Conservation (phyloP, 306 rosid genomes). For the Cicer judaicum region DNA sequence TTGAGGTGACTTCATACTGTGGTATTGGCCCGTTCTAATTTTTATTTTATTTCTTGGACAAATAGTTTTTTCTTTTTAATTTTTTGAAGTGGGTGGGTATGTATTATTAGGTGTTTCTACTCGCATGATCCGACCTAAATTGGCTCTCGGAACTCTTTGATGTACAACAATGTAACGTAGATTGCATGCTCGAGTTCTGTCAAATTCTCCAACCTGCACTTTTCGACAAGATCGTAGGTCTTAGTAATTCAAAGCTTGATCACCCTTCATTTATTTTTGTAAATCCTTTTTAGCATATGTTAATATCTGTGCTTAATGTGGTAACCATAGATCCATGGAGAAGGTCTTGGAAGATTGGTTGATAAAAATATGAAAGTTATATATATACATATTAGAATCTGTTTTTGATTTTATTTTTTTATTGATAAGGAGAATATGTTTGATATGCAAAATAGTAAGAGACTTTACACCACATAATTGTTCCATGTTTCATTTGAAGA, state of each 20-base stretch:
- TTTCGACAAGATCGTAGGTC: background rate
- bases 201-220: slow-evolving; percentile 17
- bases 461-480: background rate
- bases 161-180: background rate
- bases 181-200: slow-evolving; percentile 26
- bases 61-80: background rate
- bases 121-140: background rate
- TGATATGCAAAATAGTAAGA: background rate
- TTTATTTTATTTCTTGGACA: background rate
- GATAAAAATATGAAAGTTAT: background rate
- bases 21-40: background rate
- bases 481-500: background rate
- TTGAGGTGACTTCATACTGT: background rate
- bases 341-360: background rate
- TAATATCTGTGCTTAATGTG: slow-evolving; percentile 22
- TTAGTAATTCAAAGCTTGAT: slow-evolving; percentile 26
- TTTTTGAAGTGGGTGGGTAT: slow-evolving; percentile 2
- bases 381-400: no score
- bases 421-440: background rate
- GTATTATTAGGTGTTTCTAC: slow-evolving; percentile 28
- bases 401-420: no score
- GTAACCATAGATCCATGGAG: background rate
- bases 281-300: slow-evolving; percentile 20
- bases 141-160: background rate
- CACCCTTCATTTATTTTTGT: background rate